A percentile compares a stretch with the other conserved stretches of the same genome.
Evolutionary conservation across 805 yeast species (phyloP).

Genomic region (Wickerhamiella musiphila): DNA sequence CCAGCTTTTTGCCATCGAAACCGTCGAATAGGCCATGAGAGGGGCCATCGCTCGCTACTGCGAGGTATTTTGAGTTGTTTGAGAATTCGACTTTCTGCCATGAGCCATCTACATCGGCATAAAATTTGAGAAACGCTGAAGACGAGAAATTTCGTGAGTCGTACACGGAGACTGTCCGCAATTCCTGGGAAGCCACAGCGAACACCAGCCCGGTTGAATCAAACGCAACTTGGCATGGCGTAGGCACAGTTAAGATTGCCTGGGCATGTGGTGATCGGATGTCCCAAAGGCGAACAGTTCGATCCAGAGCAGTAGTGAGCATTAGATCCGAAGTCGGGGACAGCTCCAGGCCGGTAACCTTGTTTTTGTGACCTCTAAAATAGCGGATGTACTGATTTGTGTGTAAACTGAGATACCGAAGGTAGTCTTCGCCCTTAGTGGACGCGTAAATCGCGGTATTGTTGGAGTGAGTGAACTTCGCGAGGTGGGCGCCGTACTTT

Average conservation of each 20-base stretch:
- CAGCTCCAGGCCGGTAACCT: slow-evolving; percentile 56
- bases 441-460: slow-evolving; percentile 67
- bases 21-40: slow-evolving; percentile 54
- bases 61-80: slow-evolving; percentile 49
- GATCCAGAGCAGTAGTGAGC: slow-evolving; percentile 54
- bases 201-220: slow-evolving; percentile 78
- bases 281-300: slow-evolving; percentile 81
- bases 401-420: slow-evolving; percentile 59
- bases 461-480: slow-evolving; percentile 62
- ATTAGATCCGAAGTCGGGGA: slow-evolving; percentile 51
- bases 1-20: slow-evolving; percentile 36
- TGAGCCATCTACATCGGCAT: slow-evolving; percentile 21
- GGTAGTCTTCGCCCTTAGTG: slow-evolving; percentile 41
- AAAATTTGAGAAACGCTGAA: slow-evolving; percentile 35
- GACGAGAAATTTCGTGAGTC: slow-evolving; percentile 41
- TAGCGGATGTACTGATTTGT: slow-evolving; percentile 71
- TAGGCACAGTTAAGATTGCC: slow-evolving; percentile 40
- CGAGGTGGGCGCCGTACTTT: slow-evolving; percentile 83
- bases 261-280: slow-evolving; percentile 45
- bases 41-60: slow-evolving; percentile 39
- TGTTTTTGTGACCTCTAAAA: slow-evolving; percentile 70
- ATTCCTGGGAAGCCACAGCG: slow-evolving; percentile 39
- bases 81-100: slow-evolving; percentile 67
- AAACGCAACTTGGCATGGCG: slow-evolving; percentile 42
- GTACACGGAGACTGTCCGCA: slow-evolving; percentile 37